Evolutionary conservation across 169 alveolate genomes (phyloP).

Genomic region (Blepharisma undulans): DNA sequence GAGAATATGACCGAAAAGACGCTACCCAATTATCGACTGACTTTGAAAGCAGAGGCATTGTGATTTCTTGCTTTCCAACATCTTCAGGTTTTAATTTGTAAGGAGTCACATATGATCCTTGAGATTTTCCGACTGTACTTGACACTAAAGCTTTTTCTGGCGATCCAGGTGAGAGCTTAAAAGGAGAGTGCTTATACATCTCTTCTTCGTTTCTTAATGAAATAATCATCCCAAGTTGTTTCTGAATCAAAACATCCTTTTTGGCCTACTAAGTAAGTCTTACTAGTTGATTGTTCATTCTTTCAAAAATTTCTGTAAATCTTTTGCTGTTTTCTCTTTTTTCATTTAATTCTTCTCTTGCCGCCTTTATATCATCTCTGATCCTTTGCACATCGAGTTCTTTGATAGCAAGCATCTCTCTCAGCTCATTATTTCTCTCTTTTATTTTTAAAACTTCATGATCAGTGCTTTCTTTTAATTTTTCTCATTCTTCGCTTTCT

Average conservation of each 20-base stretch:
- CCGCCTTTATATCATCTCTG: background rate
- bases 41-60: background rate
- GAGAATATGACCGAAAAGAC: background rate
- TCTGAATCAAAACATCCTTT: background rate
- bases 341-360: background rate
- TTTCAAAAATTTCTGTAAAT: background rate
- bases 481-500: background rate
- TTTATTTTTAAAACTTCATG: background rate
- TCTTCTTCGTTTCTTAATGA: background rate
- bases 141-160: background rate
- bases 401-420: background rate
- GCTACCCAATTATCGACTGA: constrained; percentile 8
- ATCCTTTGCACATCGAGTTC: background rate
- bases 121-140: background rate
- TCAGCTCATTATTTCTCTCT: background rate
- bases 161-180: background rate
- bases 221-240: background rate
- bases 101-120: background rate
- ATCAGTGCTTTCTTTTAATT: background rate
- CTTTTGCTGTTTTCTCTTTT: background rate
- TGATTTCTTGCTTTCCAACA: constrained; percentile 19
- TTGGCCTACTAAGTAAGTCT: background rate
- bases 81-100: background rate
- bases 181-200: background rate
- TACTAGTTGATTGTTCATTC: background rate